Base-by-base conservation (phyloP, 352 stramenopile genomes). In the Pythium apleroticum region DNA sequence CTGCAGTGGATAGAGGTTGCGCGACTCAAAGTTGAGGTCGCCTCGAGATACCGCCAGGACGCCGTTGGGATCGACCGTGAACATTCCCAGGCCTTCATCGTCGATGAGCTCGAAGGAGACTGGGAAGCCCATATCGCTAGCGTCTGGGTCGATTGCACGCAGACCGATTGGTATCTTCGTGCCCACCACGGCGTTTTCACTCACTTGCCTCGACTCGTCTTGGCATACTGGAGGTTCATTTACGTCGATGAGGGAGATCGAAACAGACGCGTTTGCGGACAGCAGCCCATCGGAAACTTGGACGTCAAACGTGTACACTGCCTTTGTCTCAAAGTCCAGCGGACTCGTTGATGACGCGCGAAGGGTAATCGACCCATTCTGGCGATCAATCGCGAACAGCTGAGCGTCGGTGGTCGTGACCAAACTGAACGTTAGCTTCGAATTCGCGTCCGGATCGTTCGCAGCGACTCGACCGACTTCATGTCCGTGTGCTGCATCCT, bases 171-270 rank as follows among this genome's bases (percentile, higher is more conserved):
- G 4, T 3, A 68, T n/a, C 1, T 15, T 3, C 0, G 60, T 66
- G 3, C 70, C 70, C 7, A 73, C 58, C 0, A 59, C 11, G 4
- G 65, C 39, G 28, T 76, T 73, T 19, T 76, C 70, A 27, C 15
- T 5, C 7, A 76, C 59, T 25, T 37, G 60, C 9, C 49, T 33
- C 17, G 41, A 35, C 14, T 49, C 17, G 5, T 35, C 24, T 20
- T 28, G 10, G 37, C 70, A 76, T 6, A 50, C 20, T 24, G 70
- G 70, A 33, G 70, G 46, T 60, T 76, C 70, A 28, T 76, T 76
- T 22, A 73, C 56, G 43, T 76, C 70, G 25, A 66, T 43, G 11
- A 73, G 35, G 10, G 20, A 10, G 15, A 76, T 41, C 0, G 65
- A 35, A 0, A 71, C 56, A 3, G 24, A 43, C 2, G 46, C 41